Base-by-base conservation (phyloP, 2,329 filamentous ascomycete species). In the Graphiopsis chlorocephala region DNA sequence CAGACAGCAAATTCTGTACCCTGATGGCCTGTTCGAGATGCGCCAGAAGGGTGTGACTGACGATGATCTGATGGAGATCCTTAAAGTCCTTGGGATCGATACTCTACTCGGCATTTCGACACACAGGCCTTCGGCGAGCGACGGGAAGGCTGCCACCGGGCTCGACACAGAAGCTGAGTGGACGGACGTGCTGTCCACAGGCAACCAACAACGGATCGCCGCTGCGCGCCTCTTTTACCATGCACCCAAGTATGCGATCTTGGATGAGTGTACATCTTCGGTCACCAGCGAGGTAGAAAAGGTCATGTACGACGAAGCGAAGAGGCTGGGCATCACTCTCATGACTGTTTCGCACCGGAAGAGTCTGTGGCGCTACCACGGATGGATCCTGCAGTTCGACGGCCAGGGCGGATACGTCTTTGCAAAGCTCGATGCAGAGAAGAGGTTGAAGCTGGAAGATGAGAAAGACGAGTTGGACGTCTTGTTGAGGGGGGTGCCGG, bases 201-300 rank as follows among this genome's bases (percentile, higher is more conserved):
- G 95, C 7, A 83, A 97, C 23, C 95, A 99, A 80, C 95, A 99
- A 81, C 90, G 95, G 61, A 91, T 99, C 25, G 95, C 95, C 66
- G 98, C 98, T 92, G 95, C 95, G 0, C 85, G 95, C 0, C 85
- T 97, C 20, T 97, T 97, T 79, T 98, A 98, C 78, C 94, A 98
- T 79, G 85, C 88, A 11, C 94, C 94, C 0, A 89, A 90, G 71
- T 98, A 97, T 77, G 95, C 95, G 12, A 99, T 99, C 70, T 83
- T 99, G 42, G 95, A 99, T 76, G 95, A 99, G 80, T 99, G 95
- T 78, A 99, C 95, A 7, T 93, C 90, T 64, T 92, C 88, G 61
- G 92, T 99, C n/a, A 97, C 96, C 17, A 84, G 97, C 29, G 94
- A 98, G 71, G 93, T 93, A 66, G 95, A 99, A 75, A 90, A 92